Conservation (phyloP, 371 early-diverging fungal genomes). For the Mucor lusitanicus region DNA sequence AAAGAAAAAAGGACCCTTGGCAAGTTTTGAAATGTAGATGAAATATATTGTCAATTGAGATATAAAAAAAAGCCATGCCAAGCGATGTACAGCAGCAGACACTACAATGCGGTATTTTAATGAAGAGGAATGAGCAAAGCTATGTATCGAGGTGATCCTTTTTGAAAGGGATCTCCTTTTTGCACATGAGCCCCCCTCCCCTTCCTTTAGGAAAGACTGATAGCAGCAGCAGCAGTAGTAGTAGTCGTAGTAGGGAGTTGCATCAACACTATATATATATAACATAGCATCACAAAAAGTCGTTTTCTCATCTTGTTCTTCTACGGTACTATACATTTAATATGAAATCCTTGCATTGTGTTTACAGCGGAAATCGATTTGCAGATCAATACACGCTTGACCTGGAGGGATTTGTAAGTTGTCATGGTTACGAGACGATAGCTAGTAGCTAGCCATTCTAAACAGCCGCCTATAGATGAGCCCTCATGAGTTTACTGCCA, state of each 20-base stretch:
- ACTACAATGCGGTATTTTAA: not conserved
- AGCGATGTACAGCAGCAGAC: not conserved
- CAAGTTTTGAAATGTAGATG: not conserved
- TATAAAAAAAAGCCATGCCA: not conserved
- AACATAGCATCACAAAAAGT: not conserved
- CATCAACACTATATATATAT: not conserved
- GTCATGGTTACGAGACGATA: no score
- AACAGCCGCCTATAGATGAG: conserved; percentile 34
- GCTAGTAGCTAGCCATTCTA: not conserved
- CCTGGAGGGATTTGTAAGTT: conserved; percentile 35
- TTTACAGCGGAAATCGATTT: conserved; percentile 30
- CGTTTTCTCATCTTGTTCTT: conserved; percentile 1
- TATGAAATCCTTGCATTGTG: conserved; percentile 44
- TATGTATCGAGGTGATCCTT: not conserved
- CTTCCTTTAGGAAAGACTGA: not conserved
- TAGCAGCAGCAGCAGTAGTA: no score
- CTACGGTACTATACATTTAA: conserved; percentile 4
- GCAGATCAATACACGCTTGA: conserved; percentile 43
- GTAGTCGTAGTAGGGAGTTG: not conserved
- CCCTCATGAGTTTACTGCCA: conserved; percentile 37
- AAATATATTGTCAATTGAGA: not conserved
- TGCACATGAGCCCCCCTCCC: not conserved
- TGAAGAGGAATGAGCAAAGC: not conserved
- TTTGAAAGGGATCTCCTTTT: not conserved
- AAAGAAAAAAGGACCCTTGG: not conserved